These are phyloP conservation scores for Cutaneotrichosporon sp. DNA, from an alignment of 1,284 basidiomycete species.

Conservation along the genomic window DNA sequence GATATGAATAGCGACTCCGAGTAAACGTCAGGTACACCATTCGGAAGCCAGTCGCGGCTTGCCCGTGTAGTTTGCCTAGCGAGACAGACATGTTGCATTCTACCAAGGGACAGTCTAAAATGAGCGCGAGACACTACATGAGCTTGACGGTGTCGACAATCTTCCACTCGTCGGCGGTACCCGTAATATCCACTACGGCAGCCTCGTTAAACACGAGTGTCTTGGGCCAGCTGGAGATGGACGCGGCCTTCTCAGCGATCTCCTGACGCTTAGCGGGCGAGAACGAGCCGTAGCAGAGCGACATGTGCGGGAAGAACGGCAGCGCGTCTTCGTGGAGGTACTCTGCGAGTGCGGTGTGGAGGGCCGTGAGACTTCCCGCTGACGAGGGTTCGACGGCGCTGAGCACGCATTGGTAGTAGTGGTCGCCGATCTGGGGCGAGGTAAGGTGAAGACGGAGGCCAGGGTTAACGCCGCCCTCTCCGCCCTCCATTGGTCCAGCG, in stretches of 20 bases:
- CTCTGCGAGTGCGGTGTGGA: constrained; percentile 12
- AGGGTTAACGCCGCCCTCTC: neutral
- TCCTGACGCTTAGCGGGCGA: constrained; percentile 17
- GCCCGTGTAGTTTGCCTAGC: no score
- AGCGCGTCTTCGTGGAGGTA: constrained; percentile 1
- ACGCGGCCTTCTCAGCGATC: constrained; percentile 17
- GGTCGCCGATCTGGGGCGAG: constrained; percentile 16
- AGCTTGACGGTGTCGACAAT: constrained; percentile 5
- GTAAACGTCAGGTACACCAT: no score
- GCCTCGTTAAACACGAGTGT: constrained; percentile 6
- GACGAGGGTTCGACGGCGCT: constrained; percentile 20
- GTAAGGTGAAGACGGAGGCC: constrained; percentile 2
- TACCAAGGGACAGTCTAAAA: no score
- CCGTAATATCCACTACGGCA: constrained; percentile 14
- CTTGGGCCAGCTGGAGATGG: neutral
- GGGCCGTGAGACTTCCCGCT: constrained; percentile 10
- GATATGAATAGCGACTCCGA: no score
- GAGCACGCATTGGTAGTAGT: constrained; percentile 39
- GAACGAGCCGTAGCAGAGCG: constrained; percentile 34
- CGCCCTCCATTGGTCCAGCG: neutral
- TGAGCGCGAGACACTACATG: no score
- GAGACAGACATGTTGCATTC: no score
- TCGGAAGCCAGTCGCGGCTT: no score
- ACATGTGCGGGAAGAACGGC: constrained; percentile 38
- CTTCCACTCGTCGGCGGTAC: constrained; percentile 19